Evolutionary conservation across 306 rosid species (phyloP), one percentile per base, ranked within the genome.

Genomic region (Corylus americana): DNA sequence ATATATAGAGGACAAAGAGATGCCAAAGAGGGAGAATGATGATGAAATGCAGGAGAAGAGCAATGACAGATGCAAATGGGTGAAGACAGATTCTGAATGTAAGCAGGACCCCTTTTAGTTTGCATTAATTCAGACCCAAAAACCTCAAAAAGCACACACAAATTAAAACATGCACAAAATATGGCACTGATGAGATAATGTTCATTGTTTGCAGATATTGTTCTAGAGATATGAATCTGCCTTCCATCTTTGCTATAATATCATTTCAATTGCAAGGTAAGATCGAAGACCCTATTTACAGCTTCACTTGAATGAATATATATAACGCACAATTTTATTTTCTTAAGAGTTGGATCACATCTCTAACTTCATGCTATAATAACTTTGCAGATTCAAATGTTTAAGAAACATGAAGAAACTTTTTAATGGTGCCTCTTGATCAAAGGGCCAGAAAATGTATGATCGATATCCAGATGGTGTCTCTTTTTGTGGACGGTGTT

Each of bases 41-140:
- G 89, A 84, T 74, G 91, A 87, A 77, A 16, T 76, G 50, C 84
- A 55, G 11, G 83, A 80, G 82, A 91, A 83, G 78, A 62, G 47
- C 12, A 86, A 84, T 79, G 90, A 82, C 75, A 96, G 93, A 27
- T 81, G 87, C 76, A 96, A 91, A 91, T 96, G 99, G 99, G 98
- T 89, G 84, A 93, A 90, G 86, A 96, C 99, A 64, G 98, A 96
- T 88, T 93, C 99, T 62, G 99, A 96, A 85, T 96, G 99, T 96
- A 85, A 90, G 35, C 35, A 31, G 93, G 86, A 76, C 53, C 53
- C 48, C 16, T 9, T 47, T 42, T 55, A 57, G 31, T 25, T 2
- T 25, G 7, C 72, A 68, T 39, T 42, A 7, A 27, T 12, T 62
- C 44, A 2, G 18, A 62, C 35, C 9, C 22, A 62, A 62, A 62